Percentiles rank a stretch among this genome's conserved stretches.
These are phyloP conservation scores for Rauvolfia tetraphylla DNA, from an alignment of 257 asterid genomes.

Conservation along the genomic window DNA sequence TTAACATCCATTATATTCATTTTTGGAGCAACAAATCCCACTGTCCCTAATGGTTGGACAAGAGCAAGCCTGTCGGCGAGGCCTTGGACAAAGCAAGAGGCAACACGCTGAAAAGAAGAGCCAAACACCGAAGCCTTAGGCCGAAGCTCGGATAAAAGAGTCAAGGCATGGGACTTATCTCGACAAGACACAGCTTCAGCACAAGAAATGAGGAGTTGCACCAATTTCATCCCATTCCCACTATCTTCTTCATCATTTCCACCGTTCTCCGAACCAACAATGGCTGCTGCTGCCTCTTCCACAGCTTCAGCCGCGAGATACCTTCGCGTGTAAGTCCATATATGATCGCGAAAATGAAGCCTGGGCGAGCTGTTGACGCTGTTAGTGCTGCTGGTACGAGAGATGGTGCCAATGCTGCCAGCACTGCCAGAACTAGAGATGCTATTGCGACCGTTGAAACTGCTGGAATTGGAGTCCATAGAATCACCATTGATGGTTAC, in stretches of 20 bases:
- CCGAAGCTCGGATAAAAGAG: constrained; percentile 51
- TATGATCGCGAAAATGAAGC: constrained; percentile 65
- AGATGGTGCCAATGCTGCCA: constrained; percentile 22
- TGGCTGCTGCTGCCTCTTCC: constrained; percentile 38
- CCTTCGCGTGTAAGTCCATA: constrained; percentile 52
- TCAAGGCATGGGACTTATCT: constrained; percentile 58
- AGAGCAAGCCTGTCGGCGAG: constrained; percentile 55
- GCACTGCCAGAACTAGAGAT: background rate
- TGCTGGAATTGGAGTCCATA: constrained; percentile 23
- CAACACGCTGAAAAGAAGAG: constrained; percentile 75
- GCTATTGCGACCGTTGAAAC: too few relatives aligned
- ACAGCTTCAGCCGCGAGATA: constrained; percentile 61
- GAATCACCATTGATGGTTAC: constrained; percentile 25
- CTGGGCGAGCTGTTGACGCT: constrained; percentile 41
- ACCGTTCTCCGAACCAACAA: constrained; percentile 18
- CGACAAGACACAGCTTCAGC: constrained; percentile 83
- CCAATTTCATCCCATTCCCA: constrained; percentile 45
- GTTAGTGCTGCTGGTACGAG: constrained; percentile 36
- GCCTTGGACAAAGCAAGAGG: constrained; percentile 76
- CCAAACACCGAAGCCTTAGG: constrained; percentile 64
- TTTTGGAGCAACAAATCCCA: constrained; percentile 40
- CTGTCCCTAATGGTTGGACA: constrained; percentile 69
- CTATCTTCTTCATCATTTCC: constrained; percentile 18
- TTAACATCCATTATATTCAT: constrained; percentile 37
- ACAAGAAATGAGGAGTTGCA: constrained; percentile 63